Base-by-base conservation (phyloP, 2,329 filamentous ascomycete genomes). In the Alternaria sp. region DNA sequence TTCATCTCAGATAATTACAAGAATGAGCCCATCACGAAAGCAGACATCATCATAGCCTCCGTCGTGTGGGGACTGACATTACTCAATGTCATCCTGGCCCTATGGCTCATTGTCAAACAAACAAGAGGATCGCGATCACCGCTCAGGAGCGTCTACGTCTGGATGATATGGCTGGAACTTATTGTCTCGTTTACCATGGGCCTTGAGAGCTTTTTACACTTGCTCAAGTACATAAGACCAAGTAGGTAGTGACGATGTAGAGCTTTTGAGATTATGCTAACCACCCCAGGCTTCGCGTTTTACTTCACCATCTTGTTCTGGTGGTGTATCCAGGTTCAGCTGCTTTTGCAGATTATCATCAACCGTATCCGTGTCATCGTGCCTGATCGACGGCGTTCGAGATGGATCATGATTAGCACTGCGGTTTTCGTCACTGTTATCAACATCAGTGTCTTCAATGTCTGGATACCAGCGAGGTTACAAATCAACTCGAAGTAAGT, bases 91-190 rank as follows among this genome's bases (percentile, higher is more conserved):
- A 21, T 70, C 4, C 37, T 78, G 18, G 75, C 77, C 8, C 63
- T 79, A 43, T 82, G 75, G 59, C 68, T 75, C n/a, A 79, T 74
- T 9, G 75, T 71, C 51, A 45, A 18, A 54, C 77, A 71, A 68
- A 79, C 59, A 51, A 74, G 41, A 12, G 67, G 58, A 4, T 77
- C 76, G 4, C 68, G 76, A 14, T 69, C 68, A 60, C 66, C 77
- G 8, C 30, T 76, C 23, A 64, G 71, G 14, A 84, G 82, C 63
- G 72, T 78, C 1, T 85, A 85, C 62, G 76, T 85, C 0, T 82
- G 81, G 76, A 81, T 85, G 81, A 80, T 85, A 58, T 85, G 84
- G 84, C 55, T 80, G 26, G 84, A 85, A 67, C 76, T 85, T 4
- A 2, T 77, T 1, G 81, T 82, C 4, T 84, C 80, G 11, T 72